phyloP scores from a whole-genome alignment of 139 green algal species.

The Yamagishiella unicocca region DNA sequence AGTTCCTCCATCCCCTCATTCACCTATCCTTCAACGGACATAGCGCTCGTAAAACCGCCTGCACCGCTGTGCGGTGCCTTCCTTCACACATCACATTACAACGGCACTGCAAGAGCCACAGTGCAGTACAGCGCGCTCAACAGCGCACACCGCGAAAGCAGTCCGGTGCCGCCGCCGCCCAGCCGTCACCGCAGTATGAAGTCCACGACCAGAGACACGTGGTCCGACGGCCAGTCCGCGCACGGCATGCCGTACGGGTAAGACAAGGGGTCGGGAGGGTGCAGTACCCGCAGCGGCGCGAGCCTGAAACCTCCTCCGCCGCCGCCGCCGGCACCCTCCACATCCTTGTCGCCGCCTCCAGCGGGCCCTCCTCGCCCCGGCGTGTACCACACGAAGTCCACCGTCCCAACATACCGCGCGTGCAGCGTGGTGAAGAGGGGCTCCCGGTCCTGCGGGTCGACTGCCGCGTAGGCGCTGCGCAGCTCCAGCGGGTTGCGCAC shows the following conservation, averaged over 20 bases:
- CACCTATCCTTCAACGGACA: too few relatives aligned
- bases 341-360: neutral
- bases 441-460: conserved; percentile 9
- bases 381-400: conserved; percentile 67
- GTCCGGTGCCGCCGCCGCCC: too few relatives aligned
- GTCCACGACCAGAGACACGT: conserved; percentile 55
- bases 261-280: conserved; percentile 32
- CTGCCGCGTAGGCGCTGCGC: conserved; percentile 56
- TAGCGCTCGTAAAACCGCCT: too few relatives aligned
- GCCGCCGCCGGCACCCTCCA: neutral
- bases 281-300: conserved; percentile 42
- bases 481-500: conserved; percentile 53
- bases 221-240: conserved; percentile 49
- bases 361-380: neutral
- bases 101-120: too few relatives aligned
- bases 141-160: too few relatives aligned
- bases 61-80: too few relatives aligned
- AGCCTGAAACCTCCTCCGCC: neutral
- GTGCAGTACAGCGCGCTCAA: too few relatives aligned
- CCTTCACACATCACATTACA: too few relatives aligned
- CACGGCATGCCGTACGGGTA: conserved; percentile 51
- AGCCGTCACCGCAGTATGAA: conserved; percentile 39
- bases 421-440: conserved; percentile 53
- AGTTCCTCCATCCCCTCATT: too few relatives aligned
- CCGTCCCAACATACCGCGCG: conserved; percentile 49